Evolutionary conservation across 108 stramenopile genomes (phyloP).

Genomic region (Craspedostauros australis): DNA sequence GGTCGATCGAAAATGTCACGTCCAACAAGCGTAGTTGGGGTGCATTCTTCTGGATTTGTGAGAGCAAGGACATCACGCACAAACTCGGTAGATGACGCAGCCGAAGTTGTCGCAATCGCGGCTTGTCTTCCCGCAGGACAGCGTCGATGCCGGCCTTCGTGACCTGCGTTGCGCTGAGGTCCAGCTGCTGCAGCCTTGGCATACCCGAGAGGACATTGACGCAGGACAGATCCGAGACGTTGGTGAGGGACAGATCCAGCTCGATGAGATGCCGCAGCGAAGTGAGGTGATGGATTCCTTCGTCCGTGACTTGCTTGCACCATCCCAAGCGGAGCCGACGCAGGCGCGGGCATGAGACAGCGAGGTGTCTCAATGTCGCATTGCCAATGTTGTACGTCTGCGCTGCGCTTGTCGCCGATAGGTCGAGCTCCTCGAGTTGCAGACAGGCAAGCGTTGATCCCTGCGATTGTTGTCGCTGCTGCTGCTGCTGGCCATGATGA

Average conservation of each 20-base stretch:
- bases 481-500: too few species aligned
- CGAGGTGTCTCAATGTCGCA: background rate
- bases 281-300: background rate
- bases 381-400: background rate
- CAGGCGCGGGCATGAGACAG: conserved; percentile 2
- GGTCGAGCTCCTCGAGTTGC: conserved; percentile 4
- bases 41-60: too few species aligned
- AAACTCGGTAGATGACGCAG: too few species aligned
- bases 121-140: too few species aligned
- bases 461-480: background rate
- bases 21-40: too few species aligned
- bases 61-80: too few species aligned
- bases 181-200: too few species aligned
- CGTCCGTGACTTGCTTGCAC: conserved; percentile 12
- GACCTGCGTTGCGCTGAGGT: too few species aligned
- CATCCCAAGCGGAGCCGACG: background rate
- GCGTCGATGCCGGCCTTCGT: too few species aligned
- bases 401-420: background rate
- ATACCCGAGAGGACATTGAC: too few species aligned
- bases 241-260: conserved; percentile 10
- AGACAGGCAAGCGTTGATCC: background rate
- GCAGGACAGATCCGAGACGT: conserved; percentile 1
- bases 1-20: too few species aligned
- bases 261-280: background rate
- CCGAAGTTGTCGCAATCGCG: too few species aligned